These are phyloP conservation scores for Arachis hypogaea DNA, from an alignment of 306 rosid species.

Conservation along the genomic window DNA sequence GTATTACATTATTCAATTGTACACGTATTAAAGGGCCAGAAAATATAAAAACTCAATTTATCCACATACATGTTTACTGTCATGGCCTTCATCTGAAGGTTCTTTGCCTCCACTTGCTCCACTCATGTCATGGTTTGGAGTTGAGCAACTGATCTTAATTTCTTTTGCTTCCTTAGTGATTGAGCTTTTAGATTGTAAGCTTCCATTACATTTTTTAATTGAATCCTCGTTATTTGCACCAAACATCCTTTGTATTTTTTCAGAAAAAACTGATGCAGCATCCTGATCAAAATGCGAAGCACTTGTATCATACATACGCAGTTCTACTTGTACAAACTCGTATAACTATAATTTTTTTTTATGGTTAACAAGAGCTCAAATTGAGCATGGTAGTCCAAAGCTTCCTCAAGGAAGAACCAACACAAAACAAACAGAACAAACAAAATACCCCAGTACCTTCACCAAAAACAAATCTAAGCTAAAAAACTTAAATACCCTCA, in stretches of 20 bases:
- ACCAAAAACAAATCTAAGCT: too few relatives aligned
- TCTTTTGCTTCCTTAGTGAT: constrained; percentile 29
- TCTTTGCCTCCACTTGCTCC: constrained; percentile 40
- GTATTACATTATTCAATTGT: constrained; percentile 10
- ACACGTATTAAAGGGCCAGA: neutral
- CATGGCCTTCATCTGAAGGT: constrained; percentile 41
- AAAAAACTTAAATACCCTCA: too few relatives aligned
- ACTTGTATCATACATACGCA: neutral
- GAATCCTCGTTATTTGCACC: constrained; percentile 35
- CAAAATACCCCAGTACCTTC: too few relatives aligned
- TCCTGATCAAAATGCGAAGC: constrained; percentile 46
- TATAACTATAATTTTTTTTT: neutral
- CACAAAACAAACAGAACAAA: too few relatives aligned
- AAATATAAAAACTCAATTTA: constrained; percentile 1
- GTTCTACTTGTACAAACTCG: constrained; percentile 14
- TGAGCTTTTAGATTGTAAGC: constrained; percentile 34
- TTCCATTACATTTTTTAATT: constrained; percentile 19
- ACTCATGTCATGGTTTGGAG: constrained; percentile 30
- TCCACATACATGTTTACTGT: constrained; percentile 45
- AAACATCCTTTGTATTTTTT: constrained; percentile 31
- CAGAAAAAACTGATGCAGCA: constrained; percentile 34
- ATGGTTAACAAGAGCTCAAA: too few relatives aligned
- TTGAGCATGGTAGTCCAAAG: too few relatives aligned
- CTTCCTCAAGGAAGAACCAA: too few relatives aligned
- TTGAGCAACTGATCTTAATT: constrained; percentile 31